Evolutionary conservation across 2,329 filamentous ascomycete species (phyloP).

Genomic region (Aspergillus ustus): DNA sequence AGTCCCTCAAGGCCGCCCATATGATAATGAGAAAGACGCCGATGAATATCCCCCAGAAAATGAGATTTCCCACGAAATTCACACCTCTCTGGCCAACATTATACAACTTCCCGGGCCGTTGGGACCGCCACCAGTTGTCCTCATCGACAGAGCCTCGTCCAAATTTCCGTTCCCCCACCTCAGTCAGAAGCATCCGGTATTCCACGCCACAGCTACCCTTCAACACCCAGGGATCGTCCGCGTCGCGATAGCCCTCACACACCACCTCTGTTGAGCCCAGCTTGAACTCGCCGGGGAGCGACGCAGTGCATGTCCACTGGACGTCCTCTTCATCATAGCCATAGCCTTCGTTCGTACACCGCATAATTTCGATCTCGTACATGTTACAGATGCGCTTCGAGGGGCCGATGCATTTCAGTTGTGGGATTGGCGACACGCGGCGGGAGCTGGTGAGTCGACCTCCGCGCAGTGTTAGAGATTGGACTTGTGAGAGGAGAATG

Average conservation of each 20-base stretch:
- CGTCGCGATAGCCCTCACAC: slow-evolving; percentile 82
- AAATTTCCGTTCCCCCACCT: slow-evolving; percentile 72
- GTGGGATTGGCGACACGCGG: slow-evolving; percentile 75
- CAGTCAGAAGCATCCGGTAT: slow-evolving; percentile 79
- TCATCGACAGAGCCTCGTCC: slow-evolving; percentile 44
- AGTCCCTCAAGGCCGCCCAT: slow-evolving; percentile 29
- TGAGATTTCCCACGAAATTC: slow-evolving; percentile 27
- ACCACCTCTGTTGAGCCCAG: slow-evolving; percentile 87
- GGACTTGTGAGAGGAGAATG: slow-evolving; percentile 69
- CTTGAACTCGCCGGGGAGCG: slow-evolving; percentile 66
- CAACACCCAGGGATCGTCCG: slow-evolving; percentile 83
- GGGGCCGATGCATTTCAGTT: slow-evolving; percentile 76
- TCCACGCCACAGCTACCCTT: slow-evolving; percentile 93
- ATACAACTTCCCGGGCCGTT: background rate
- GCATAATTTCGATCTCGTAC: slow-evolving; percentile 79
- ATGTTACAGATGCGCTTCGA: slow-evolving; percentile 66
- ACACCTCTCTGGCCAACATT: slow-evolving; percentile 7
- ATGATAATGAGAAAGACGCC: slow-evolving; percentile 37
- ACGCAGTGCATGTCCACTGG: slow-evolving; percentile 86
- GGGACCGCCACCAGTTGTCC: slow-evolving; percentile 3
- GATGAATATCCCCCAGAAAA: slow-evolving; percentile 41
- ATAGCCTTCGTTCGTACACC: slow-evolving; percentile 83
- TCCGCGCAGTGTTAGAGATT: slow-evolving; percentile 76
- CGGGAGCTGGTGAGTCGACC: slow-evolving; percentile 73
- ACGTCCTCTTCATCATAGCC: slow-evolving; percentile 81